These are phyloP conservation scores for Nidula microcarpa DNA, from an alignment of 768 basidiomycete genomes.

Conservation along the genomic window DNA sequence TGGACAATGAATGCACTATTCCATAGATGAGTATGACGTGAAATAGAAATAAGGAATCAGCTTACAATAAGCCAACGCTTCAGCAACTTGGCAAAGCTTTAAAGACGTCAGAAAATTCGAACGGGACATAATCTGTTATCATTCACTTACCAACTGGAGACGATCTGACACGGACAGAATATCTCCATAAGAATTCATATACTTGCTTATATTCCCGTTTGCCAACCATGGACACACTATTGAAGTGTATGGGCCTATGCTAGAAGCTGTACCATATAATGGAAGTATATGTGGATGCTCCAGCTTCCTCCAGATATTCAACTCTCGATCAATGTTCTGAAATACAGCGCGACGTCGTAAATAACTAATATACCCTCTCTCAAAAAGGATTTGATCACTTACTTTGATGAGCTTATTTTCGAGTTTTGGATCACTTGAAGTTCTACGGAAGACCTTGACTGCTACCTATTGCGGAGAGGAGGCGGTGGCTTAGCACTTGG, in stretches of 20 bases:
- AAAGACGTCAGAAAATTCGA: neutral
- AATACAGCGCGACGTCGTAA: neutral
- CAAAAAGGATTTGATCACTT: neutral
- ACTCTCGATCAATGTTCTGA: constrained; percentile 30
- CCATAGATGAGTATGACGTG: neutral
- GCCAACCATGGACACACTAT: constrained; percentile 42
- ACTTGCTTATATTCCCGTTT: constrained; percentile 31
- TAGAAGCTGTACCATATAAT: constrained; percentile 29
- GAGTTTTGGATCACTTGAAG: constrained; percentile 23
- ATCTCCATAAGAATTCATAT: constrained; percentile 31
- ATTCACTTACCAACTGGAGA: constrained; percentile 25
- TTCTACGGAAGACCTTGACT: constrained; percentile 34
- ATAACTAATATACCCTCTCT: neutral
- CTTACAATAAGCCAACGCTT: constrained; percentile 36
- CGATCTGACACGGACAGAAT: constrained; percentile 29
- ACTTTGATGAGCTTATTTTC: constrained; percentile 27
- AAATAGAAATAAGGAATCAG: neutral
- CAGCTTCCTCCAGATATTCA: constrained; percentile 32
- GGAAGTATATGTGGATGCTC: constrained; percentile 34
- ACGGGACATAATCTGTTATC: neutral
- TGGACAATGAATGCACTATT: constrained; percentile 31
- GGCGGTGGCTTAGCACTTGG: neutral
- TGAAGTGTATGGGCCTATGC: constrained; percentile 31
- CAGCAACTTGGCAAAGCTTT: constrained; percentile 34
- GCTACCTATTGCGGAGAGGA: constrained; percentile 19